phyloP scores from a whole-genome alignment of 495 filamentous ascomycete species.

The Xylaria cubensis region DNA sequence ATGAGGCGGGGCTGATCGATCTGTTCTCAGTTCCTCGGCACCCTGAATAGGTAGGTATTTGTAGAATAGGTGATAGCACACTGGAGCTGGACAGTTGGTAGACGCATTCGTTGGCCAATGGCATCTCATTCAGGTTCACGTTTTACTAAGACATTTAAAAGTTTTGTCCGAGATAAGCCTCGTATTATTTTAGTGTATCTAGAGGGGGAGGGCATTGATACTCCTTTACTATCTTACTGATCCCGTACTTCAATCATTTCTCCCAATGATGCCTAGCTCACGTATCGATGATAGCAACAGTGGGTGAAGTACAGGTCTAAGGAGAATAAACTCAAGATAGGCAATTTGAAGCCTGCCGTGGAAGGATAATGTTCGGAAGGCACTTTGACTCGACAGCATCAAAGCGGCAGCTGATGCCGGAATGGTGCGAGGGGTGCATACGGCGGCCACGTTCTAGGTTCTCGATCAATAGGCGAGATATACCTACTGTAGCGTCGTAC shows the following conservation, averaged over 20 bases:
- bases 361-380: neutral
- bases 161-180: neutral
- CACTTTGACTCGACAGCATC: neutral
- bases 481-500: neutral
- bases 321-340: neutral
- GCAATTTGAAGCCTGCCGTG: neutral
- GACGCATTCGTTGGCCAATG: neutral
- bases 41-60: slow-evolving; percentile 21
- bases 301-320: neutral
- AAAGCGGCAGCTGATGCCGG: slow-evolving; percentile 3
- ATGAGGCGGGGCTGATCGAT: slow-evolving; percentile 26
- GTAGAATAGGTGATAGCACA: slow-evolving; percentile 9
- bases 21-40: slow-evolving; percentile 15
- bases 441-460: neutral
- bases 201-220: neutral
- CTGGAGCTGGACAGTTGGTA: neutral
- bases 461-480: slow-evolving; percentile 17
- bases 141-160: neutral
- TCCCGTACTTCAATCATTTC: neutral
- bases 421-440: slow-evolving; percentile 11
- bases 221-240: slow-evolving; percentile 4
- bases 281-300: neutral
- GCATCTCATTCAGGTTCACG: neutral
- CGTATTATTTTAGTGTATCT: neutral
- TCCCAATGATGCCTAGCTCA: neutral